These are phyloP conservation scores for Kluyveromyces dobzhanskii DNA, from an alignment of 805 yeast genomes.

Conservation along the genomic window DNA sequence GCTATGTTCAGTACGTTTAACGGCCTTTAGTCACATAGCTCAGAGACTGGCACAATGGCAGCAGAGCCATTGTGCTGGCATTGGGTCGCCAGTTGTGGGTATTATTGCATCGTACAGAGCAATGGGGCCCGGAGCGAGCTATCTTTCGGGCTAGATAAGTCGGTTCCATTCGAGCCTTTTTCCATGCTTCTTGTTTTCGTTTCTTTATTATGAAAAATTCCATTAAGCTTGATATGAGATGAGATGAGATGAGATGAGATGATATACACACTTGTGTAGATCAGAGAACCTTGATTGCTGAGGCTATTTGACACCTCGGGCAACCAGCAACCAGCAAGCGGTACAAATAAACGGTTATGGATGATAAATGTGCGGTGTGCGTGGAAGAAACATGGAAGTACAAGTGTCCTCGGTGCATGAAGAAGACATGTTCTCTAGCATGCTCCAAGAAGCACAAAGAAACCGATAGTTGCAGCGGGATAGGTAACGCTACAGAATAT, in stretches of 20 bases:
- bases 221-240: not conserved
- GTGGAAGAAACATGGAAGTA: slow-evolving; percentile 42
- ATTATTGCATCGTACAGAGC: no score
- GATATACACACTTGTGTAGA: no score
- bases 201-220: not conserved
- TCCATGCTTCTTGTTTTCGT: not conserved
- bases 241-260: not conserved
- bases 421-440: slow-evolving; percentile 56
- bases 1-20: not conserved
- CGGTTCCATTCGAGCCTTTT: not conserved
- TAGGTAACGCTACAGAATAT: slow-evolving; percentile 47
- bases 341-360: not conserved
- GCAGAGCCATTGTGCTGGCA: no score
- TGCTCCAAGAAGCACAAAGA: slow-evolving; percentile 69
- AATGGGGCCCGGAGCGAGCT: no score
- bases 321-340: no score
- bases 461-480: slow-evolving; percentile 57
- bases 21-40: no score
- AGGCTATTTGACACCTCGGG: no score
- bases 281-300: no score
- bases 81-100: no score
- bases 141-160: no score
- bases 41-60: no score
- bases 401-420: slow-evolving; percentile 71
- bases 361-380: slow-evolving; percentile 39